These are phyloP conservation scores for Flammula alnicola DNA, from an alignment of 1,284 basidiomycete species.

Conservation along the genomic window DNA sequence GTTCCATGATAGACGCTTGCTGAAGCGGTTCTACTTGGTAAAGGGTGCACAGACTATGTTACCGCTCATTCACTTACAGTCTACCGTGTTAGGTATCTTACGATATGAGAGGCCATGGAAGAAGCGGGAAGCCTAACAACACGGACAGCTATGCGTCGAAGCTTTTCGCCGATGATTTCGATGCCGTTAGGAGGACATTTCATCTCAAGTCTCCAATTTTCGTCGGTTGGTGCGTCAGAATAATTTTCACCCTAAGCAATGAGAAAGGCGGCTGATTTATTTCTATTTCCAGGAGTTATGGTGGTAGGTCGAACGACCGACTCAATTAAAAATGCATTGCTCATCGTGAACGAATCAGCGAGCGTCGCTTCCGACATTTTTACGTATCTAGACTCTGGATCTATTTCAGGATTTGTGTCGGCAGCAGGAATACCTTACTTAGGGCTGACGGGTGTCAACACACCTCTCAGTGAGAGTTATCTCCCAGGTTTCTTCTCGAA, in stretches of 20 bases:
- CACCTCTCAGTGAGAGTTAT: constrained; percentile 15
- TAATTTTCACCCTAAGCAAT: not conserved
- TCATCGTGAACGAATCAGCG: constrained; percentile 16
- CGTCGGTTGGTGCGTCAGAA: constrained; percentile 33
- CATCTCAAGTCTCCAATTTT: constrained; percentile 27
- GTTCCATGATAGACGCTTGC: constrained; percentile 17
- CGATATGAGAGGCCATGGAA: constrained; percentile 32
- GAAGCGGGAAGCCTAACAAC: constrained; percentile 32
- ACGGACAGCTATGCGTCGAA: constrained; percentile 27
- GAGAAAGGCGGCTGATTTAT: not conserved
- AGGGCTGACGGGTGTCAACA: constrained; percentile 20
- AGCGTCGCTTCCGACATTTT: constrained; percentile 32
- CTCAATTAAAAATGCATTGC: not conserved
- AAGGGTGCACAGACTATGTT: not conserved
- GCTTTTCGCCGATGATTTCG: constrained; percentile 33
- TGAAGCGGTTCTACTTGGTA: constrained; percentile 22
- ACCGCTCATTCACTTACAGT: not conserved
- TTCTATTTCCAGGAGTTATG: constrained; percentile 23
- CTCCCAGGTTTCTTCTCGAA: constrained; percentile 22
- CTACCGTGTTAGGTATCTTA: constrained; percentile 22
- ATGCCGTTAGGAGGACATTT: constrained; percentile 29
- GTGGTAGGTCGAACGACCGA: constrained; percentile 16
- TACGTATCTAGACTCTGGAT: constrained; percentile 24
- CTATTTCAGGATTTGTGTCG: constrained; percentile 30
- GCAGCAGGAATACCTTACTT: constrained; percentile 29